A percentile compares a stretch with the other conserved stretches of the same genome.
phyloP scores from a whole-genome alignment of 176 grass and related monocot genomes.

The Oryza meridionalis region DNA sequence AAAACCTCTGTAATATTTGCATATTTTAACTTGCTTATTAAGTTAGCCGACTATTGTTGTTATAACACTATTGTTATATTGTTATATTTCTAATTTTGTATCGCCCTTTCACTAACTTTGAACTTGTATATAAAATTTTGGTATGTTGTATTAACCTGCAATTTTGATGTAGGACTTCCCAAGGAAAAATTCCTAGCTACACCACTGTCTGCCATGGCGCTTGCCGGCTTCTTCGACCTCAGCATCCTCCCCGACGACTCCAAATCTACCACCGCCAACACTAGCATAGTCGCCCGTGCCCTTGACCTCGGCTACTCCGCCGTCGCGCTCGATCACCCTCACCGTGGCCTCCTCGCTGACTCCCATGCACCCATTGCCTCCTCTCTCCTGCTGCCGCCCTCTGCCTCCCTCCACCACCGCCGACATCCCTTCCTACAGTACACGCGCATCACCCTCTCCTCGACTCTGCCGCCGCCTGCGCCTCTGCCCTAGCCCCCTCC shows the following conservation, averaged over 20 bases:
- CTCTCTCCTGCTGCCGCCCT: constrained; percentile 48
- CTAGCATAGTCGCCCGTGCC: constrained; percentile 20
- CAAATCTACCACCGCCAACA: not conserved
- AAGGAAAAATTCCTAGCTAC: too few species aligned
- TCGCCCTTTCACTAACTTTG: too few species aligned
- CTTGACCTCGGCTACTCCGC: constrained; percentile 48
- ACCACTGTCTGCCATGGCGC: constrained; percentile 6
- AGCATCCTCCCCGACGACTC: constrained; percentile 50
- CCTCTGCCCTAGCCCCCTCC: constrained; percentile 37
- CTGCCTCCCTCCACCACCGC: too few species aligned
- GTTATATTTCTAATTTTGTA: too few species aligned
- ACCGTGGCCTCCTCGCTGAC: constrained; percentile 68
- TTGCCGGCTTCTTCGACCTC: constrained; percentile 54
- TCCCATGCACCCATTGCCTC: constrained; percentile 26
- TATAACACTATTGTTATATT: too few species aligned
- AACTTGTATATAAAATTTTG: too few species aligned
- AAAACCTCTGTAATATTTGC: too few species aligned
- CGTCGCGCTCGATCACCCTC: constrained; percentile 58
- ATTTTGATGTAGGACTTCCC: too few species aligned
- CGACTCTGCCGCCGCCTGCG: constrained; percentile 27
- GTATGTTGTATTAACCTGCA: too few species aligned
- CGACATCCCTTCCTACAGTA: constrained; percentile 34
- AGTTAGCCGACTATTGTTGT: too few species aligned
- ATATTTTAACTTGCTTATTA: too few species aligned
- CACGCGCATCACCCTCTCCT: constrained; percentile 72